phyloP scores from a whole-genome alignment of 2,329 filamentous ascomycete genomes.

The Xylaria polymorpha region DNA sequence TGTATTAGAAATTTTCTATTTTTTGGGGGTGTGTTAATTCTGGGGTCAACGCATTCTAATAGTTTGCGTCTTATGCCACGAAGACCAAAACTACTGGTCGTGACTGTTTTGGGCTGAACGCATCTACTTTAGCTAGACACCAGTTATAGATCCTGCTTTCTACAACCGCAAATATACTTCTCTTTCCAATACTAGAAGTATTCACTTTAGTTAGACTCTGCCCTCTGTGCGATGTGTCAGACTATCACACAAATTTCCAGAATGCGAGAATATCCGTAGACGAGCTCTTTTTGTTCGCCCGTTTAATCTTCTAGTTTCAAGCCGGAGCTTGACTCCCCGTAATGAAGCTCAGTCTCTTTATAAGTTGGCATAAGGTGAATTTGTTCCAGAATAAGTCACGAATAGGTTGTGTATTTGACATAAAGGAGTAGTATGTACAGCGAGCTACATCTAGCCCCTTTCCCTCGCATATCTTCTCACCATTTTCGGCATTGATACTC shows the following conservation, averaged over 20 bases:
- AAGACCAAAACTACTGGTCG: too few relatives aligned
- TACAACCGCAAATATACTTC: not conserved
- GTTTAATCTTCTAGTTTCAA: not conserved
- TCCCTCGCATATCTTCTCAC: not conserved
- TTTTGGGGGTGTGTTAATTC: too few relatives aligned
- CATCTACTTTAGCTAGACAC: not conserved
- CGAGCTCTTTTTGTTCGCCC: not conserved
- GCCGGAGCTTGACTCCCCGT: not conserved
- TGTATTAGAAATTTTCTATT: too few relatives aligned
- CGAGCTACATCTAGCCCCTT: not conserved
- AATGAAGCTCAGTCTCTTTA: not conserved
- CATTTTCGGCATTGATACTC: not conserved
- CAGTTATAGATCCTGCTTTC: not conserved
- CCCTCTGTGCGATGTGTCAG: not conserved
- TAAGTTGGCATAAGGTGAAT: not conserved
- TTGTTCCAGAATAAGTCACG: not conserved
- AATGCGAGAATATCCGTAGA: not conserved
- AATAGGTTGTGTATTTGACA: not conserved
- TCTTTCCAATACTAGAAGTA: not conserved
- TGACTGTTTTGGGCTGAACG: too few relatives aligned
- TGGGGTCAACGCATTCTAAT: too few relatives aligned
- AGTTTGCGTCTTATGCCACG: not conserved
- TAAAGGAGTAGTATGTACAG: constrained; percentile 5
- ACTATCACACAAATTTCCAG: too few relatives aligned
- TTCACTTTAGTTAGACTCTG: not conserved